A percentile compares a stretch with the other conserved stretches of the same genome.
These are phyloP conservation scores for Drechslerella stenobrocha DNA, from an alignment of 2,329 filamentous ascomycete genomes.

Conservation along the genomic window DNA sequence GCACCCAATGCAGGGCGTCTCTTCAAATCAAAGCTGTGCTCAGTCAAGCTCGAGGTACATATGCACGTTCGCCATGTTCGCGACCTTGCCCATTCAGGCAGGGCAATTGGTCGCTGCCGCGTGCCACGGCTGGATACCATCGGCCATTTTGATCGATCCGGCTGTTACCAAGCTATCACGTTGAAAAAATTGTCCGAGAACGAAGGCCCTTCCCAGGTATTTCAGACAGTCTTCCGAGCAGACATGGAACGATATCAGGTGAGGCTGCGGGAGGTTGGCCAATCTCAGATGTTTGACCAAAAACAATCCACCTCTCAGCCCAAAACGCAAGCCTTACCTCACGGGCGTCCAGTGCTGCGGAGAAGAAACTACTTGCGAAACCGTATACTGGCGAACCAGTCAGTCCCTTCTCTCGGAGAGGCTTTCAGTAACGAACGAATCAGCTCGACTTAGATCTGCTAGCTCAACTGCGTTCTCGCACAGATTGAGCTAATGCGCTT, in stretches of 20 bases:
- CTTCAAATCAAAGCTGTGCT: not conserved
- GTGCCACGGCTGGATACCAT: not conserved
- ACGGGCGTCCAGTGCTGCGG: not conserved
- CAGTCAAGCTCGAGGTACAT: not conserved
- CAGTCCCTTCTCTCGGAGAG: too few relatives aligned
- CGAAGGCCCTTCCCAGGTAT: not conserved
- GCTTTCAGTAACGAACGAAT: too few relatives aligned
- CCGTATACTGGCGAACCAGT: too few relatives aligned
- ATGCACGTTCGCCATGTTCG: not conserved
- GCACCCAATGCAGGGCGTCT: not conserved
- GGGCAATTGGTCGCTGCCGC: not conserved
- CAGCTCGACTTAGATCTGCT: too few relatives aligned
- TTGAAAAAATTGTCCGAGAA: not conserved
- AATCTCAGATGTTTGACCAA: slow-evolving; percentile 7
- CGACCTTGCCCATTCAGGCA: not conserved
- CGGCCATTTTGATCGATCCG: not conserved
- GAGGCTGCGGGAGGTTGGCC: not conserved
- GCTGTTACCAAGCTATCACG: not conserved
- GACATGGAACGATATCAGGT: not conserved
- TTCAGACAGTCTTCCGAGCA: not conserved
- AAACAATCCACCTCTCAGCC: not conserved
- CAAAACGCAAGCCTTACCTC: slow-evolving; percentile 3
- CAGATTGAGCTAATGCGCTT: too few relatives aligned
- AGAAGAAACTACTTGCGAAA: too few relatives aligned
- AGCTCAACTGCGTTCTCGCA: too few relatives aligned